Evolutionary conservation across 176 grass and related monocot genomes (phyloP).

Genomic region (Ensete ventricosum): DNA sequence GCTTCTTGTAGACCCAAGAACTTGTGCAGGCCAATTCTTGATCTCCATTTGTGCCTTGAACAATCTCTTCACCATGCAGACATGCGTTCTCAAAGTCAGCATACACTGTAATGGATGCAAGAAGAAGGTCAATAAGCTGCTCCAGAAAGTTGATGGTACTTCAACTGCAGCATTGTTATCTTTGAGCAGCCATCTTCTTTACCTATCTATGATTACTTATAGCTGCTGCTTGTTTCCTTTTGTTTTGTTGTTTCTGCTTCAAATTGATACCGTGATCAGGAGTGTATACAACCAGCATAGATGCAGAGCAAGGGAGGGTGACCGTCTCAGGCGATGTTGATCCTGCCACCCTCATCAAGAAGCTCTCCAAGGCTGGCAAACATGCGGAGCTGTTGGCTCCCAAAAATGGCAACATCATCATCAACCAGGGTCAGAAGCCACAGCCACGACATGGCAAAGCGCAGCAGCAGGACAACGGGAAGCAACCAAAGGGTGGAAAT

Average conservation of each 20-base stretch:
- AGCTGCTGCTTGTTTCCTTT: neutral
- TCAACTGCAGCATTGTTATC: neutral
- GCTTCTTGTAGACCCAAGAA: neutral
- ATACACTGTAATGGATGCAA: conserved; percentile 89
- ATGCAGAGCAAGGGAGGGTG: conserved; percentile 79
- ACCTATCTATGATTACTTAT: neutral
- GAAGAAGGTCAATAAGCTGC: conserved; percentile 94
- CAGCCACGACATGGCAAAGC: conserved; percentile 32
- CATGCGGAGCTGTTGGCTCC: conserved; percentile 61
- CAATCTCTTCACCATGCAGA: conserved; percentile 34
- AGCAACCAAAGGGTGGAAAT: conserved; percentile 1
- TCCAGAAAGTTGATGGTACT: conserved; percentile 76
- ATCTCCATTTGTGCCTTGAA: neutral
- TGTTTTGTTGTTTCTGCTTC: neutral
- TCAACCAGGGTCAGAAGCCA: conserved; percentile 47
- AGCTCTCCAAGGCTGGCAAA: conserved; percentile 78
- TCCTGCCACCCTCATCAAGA: conserved; percentile 77
- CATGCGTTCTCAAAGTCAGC: conserved; percentile 63
- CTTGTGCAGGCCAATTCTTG: neutral
- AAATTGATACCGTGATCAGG: conserved; percentile 25
- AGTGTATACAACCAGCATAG: conserved; percentile 50
- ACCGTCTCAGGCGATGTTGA: conserved; percentile 57
- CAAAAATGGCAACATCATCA: conserved; percentile 16
- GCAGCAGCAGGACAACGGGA: conserved; percentile 5
- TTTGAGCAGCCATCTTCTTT: neutral